Base-by-base conservation (phyloP, 164 flowering plant species). In the Piper longum region DNA sequence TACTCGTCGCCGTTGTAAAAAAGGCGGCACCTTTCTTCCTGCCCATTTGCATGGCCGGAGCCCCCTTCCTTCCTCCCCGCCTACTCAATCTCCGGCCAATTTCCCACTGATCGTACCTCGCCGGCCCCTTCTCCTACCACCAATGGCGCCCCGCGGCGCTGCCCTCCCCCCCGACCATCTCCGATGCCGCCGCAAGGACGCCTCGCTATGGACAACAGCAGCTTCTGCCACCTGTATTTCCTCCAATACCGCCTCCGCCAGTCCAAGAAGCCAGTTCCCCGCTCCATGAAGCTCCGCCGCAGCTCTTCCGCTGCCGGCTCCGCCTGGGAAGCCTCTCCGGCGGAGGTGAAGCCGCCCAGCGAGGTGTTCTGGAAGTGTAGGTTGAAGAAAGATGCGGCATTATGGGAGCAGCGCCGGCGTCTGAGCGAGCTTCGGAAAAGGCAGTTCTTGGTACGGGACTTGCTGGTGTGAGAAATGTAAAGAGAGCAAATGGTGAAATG, bases 181-280 rank as follows among this genome's bases (percentile, higher is more conserved):
- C 56, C 72, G 75, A n/a, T 75, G 78, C 63, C 66, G 68, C 54
- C 66, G 73, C 43, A 72, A 43, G 51, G 78, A 75, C 36, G 69
- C 42, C 54, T 62, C 12, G 76, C 65, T 43, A 71, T 73, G 79
- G 82, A 80, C 0, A 70, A 70, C 43, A 68, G 66, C 64, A 81
- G 75, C 70, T 73, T 81, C 61, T 86, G 93, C 66, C 85, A 80
- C 55, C 57, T 78, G 39, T 90, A 87, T 62, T 63, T 77, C 62
- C 75, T 81, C 16, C 95, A 85, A 59, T 80, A 79, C 5, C 80
- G 73, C 12, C 80, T 70, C 59, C 78, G 87, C n/a, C 84, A 85
- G 73, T n/a, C 52, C 71, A 85, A 60, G 67, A 54, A 65, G 62
- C 69, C 73, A 60, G 88, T 85, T 11, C 88, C 95, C 2, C 84